Evolutionary conservation across 257 asterid genomes (phyloP).

Genomic region (Verbena officinalis): DNA sequence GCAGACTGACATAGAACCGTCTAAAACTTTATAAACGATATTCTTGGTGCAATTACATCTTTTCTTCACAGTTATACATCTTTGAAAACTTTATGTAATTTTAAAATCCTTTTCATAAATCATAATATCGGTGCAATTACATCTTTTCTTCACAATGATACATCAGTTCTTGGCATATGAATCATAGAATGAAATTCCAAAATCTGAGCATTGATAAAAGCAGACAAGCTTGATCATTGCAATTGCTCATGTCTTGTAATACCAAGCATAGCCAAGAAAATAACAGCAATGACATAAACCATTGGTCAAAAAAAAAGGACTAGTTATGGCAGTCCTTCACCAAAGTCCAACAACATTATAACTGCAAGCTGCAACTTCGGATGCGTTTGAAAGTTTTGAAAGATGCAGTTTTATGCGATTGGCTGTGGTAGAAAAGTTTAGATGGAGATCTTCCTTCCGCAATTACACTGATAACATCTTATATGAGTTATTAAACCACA

Average conservation of each 20-base stretch:
- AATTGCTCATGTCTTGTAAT: not conserved
- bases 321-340: not conserved
- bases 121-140: not conserved
- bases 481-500: slow-evolving; percentile 17
- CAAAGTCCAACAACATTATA: slow-evolving; percentile 13
- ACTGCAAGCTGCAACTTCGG: slow-evolving; percentile 14
- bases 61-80: too few species aligned
- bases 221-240: not conserved
- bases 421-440: too few species aligned
- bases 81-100: too few species aligned
- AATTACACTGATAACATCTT: slow-evolving; percentile 15
- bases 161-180: slow-evolving; percentile 7
- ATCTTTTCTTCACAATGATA: slow-evolving; percentile 12
- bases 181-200: not conserved
- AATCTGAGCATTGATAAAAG: not conserved
- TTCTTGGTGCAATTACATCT: not conserved
- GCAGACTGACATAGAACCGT: slow-evolving; percentile 4
- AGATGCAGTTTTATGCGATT: too few species aligned
- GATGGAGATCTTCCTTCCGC: too few species aligned
- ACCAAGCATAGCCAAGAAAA: slow-evolving; percentile 5
- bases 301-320: slow-evolving; percentile 1
- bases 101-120: not conserved
- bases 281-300: not conserved
- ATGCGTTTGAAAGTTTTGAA: slow-evolving; percentile 13
- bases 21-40: not conserved